A percentile compares a stretch with the other conserved stretches of the same genome.
phyloP scores from a whole-genome alignment of 1,284 basidiomycete species.

The Ceratobasidium theobromae region DNA sequence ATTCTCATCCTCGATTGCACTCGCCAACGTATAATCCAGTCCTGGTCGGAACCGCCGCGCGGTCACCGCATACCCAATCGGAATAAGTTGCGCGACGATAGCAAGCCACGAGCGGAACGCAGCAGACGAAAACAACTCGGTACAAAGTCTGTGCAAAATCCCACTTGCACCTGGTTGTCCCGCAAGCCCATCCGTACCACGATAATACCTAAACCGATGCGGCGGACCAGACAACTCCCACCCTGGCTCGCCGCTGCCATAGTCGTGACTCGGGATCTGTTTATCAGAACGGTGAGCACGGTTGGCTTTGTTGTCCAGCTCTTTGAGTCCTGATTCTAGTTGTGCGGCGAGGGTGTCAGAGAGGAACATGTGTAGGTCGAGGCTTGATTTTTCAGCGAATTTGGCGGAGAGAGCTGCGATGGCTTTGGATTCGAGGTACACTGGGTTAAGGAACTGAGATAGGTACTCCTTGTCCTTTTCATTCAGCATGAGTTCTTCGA shows the following conservation, averaged over 20 bases:
- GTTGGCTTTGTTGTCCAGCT: slow-evolving; percentile 60
- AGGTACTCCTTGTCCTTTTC: slow-evolving; percentile 57
- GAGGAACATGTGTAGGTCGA: slow-evolving; percentile 89
- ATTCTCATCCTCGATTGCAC: slow-evolving; percentile 80
- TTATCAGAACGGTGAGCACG: slow-evolving; percentile 55
- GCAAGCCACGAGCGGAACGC: slow-evolving; percentile 90
- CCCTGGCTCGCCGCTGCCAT: slow-evolving; percentile 48
- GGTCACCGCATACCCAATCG: slow-evolving; percentile 70
- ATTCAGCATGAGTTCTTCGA: not conserved
- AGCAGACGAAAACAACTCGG: slow-evolving; percentile 75
- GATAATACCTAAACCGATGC: slow-evolving; percentile 90
- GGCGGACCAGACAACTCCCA: slow-evolving; percentile 87
- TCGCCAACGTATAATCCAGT: slow-evolving; percentile 93
- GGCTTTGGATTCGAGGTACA: slow-evolving; percentile 82
- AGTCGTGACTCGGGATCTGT: slow-evolving; percentile 48
- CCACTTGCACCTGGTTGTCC: slow-evolving; percentile 15
- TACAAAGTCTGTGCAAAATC: slow-evolving; percentile 27
- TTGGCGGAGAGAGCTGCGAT: slow-evolving; percentile 79
- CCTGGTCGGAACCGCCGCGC: slow-evolving; percentile 90
- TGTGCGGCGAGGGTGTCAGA: slow-evolving; percentile 62
- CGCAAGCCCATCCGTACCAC: slow-evolving; percentile 48
- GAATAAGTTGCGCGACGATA: slow-evolving; percentile 76
- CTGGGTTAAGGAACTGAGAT: slow-evolving; percentile 82
- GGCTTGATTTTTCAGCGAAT: slow-evolving; percentile 86
- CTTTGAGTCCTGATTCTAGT: slow-evolving; percentile 66